Conservation (phyloP, 192 early-diverging fungal genomes). For the Dissophora ornata region DNA sequence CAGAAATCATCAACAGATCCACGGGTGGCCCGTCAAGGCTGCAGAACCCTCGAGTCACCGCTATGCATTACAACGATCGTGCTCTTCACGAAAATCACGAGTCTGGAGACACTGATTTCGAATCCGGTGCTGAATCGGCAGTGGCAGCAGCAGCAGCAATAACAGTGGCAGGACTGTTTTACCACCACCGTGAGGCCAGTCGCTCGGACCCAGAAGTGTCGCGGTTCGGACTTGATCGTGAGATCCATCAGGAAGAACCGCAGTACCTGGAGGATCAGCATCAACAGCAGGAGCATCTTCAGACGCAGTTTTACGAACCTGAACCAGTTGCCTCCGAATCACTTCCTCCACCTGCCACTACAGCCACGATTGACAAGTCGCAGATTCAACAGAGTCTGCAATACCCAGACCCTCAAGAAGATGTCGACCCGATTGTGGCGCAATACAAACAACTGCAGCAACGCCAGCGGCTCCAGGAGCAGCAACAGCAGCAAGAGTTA, state of each 20-base stretch:
- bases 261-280: slow-evolving; percentile 3
- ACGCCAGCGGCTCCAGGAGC: slow-evolving; percentile 5
- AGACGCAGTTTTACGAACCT: not conserved
- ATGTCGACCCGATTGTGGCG: slow-evolving; percentile 33
- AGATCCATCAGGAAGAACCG: slow-evolving; percentile 20
- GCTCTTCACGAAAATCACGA: not conserved
- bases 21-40: no score
- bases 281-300: not conserved
- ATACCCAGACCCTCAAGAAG: not conserved
- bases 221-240: slow-evolving; percentile 16
- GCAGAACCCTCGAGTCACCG: not conserved
- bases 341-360: not conserved
- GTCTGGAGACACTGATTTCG: slow-evolving; percentile 9
- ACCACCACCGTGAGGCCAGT: slow-evolving; percentile 44
- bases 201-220: slow-evolving; percentile 41
- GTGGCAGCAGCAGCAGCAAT: not conserved
- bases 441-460: slow-evolving; percentile 38
- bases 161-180: slow-evolving; percentile 14
- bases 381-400: not conserved
- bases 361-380: not conserved
- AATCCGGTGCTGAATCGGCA: not conserved
- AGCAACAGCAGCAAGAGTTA: slow-evolving; percentile 4
- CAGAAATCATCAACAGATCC: no score
- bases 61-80: not conserved
- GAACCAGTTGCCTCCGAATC: not conserved